phyloP scores from a whole-genome alignment of 441 rosid species.

The Syzygium malaccense region DNA sequence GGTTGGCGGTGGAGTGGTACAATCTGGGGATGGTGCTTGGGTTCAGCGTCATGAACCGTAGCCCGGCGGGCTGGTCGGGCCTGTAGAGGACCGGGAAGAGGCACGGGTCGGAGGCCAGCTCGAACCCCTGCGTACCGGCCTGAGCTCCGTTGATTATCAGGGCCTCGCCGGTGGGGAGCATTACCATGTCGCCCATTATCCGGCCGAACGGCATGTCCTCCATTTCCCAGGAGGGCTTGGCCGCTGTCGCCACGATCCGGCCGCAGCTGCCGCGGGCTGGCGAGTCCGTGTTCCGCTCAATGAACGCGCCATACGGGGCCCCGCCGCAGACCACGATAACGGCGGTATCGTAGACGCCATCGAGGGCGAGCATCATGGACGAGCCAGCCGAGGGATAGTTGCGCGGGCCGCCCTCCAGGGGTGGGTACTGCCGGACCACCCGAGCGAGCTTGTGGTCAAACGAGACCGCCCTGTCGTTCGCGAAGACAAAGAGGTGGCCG shows the following conservation, averaged over 20 bases:
- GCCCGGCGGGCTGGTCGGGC: slow-evolving; percentile 48
- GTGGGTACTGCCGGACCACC: slow-evolving; percentile 37
- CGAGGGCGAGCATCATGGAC: slow-evolving; percentile 51
- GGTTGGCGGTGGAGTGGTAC: slow-evolving; percentile 71
- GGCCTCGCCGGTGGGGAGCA: slow-evolving; percentile 49
- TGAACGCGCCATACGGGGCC: slow-evolving; percentile 52
- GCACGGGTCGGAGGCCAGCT: slow-evolving; percentile 56
- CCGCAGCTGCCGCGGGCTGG: slow-evolving; percentile 64
- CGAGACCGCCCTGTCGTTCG: slow-evolving; percentile 48
- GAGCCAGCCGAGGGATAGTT: slow-evolving; percentile 69
- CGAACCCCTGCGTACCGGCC: slow-evolving; percentile 62
- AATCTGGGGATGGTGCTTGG: slow-evolving; percentile 54
- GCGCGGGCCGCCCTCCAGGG: slow-evolving; percentile 53
- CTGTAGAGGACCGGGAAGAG: slow-evolving; percentile 50
- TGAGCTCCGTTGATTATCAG: slow-evolving; percentile 65
- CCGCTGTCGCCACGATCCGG: slow-evolving; percentile 39
- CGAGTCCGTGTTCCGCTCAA: slow-evolving; percentile 24
- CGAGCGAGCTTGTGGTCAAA: slow-evolving; percentile 32
- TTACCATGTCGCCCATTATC: slow-evolving; percentile 70
- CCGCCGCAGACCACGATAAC: slow-evolving; percentile 56
- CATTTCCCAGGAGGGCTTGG: slow-evolving; percentile 46
- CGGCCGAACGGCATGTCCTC: slow-evolving; percentile 66
- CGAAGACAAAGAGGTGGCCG: slow-evolving; percentile 56
- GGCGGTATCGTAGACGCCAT: slow-evolving; percentile 38
- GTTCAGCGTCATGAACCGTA: slow-evolving; percentile 59